Conservation (phyloP, 495 filamentous ascomycete species). For the Tuber indicum region DNA sequence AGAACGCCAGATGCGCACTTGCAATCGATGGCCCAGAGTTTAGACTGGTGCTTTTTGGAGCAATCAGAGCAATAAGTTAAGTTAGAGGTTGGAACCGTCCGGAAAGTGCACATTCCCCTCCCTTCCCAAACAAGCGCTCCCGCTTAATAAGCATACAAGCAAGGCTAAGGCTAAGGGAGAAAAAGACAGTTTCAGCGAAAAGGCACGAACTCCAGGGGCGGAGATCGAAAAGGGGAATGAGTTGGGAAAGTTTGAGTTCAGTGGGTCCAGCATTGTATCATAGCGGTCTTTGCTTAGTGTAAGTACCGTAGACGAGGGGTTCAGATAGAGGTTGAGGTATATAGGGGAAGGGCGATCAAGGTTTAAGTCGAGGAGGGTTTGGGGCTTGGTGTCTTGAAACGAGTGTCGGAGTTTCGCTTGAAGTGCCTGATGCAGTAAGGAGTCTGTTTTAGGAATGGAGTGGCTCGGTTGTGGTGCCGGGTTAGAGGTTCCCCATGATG, state of each 20-base stretch:
- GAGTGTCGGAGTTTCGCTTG: background rate
- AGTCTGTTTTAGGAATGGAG: background rate
- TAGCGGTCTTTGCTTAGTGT: conserved; percentile 7
- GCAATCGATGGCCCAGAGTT: conserved; percentile 40
- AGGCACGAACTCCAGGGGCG: conserved; percentile 33
- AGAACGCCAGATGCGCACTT: conserved; percentile 38
- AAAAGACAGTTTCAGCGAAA: conserved; percentile 37
- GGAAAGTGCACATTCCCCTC: conserved; percentile 21
- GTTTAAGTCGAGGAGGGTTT: conserved; percentile 1
- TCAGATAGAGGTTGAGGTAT: conserved; percentile 40
- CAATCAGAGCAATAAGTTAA: conserved; percentile 41
- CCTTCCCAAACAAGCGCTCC: background rate
- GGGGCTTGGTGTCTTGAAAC: background rate
- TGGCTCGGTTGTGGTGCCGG: background rate
- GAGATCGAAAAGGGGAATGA: conserved; percentile 44
- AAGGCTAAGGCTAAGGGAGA: background rate
- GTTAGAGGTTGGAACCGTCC: conserved; percentile 42
- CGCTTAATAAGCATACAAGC: background rate
- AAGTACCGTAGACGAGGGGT: conserved; percentile 25
- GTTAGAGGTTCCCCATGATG: background rate
- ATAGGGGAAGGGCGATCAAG: conserved; percentile 29
- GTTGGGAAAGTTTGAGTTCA: conserved; percentile 44
- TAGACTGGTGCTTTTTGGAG: conserved; percentile 42
- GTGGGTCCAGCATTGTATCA: conserved; percentile 41
- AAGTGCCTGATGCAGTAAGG: background rate